Evolutionary conservation across 2,329 filamentous ascomycete genomes (phyloP).

Genomic region (Penicillium sp.): DNA sequence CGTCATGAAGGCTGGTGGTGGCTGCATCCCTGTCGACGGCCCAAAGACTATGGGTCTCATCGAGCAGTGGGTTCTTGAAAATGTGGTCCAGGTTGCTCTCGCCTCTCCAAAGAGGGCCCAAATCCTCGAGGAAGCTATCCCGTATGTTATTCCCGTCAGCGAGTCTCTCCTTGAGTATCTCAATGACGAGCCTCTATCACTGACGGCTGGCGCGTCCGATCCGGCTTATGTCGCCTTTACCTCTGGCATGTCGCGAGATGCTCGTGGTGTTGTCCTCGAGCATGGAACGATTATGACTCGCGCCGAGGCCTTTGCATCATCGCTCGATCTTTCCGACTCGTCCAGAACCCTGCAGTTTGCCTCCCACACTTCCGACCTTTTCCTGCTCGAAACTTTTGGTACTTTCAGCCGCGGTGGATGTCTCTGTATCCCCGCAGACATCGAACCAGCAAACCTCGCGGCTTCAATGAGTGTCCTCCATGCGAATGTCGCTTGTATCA

Average conservation of each 20-base stretch:
- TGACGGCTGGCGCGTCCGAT: slow-evolving; percentile 18
- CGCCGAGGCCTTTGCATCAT: slow-evolving; percentile 31
- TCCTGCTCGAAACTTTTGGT: slow-evolving; percentile 43
- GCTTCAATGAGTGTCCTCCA: slow-evolving; percentile 49
- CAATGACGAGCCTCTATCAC: slow-evolving; percentile 9
- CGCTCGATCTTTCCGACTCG: slow-evolving; percentile 21
- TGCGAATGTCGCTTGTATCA: slow-evolving; percentile 39
- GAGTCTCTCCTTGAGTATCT: slow-evolving; percentile 41
- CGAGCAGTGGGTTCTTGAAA: slow-evolving; percentile 43
- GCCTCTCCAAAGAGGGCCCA: slow-evolving; percentile 41
- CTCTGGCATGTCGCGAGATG: slow-evolving; percentile 32
- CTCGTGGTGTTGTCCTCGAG: slow-evolving; percentile 42
- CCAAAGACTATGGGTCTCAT: slow-evolving; percentile 34
- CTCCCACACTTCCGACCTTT: slow-evolving; percentile 50
- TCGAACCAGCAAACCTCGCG: slow-evolving; percentile 56
- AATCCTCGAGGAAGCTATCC: slow-evolving; percentile 45
- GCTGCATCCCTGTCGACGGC: slow-evolving; percentile 41
- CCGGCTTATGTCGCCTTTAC: slow-evolving; percentile 41
- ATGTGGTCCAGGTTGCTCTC: slow-evolving; percentile 43
- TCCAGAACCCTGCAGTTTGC: slow-evolving; percentile 46
- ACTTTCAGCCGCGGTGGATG: slow-evolving; percentile 47
- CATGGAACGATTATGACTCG: slow-evolving; percentile 37
- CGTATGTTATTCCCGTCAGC: slow-evolving; percentile 42
- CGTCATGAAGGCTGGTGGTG: slow-evolving; percentile 34
- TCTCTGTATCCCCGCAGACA: slow-evolving; percentile 50